Evolutionary conservation across 768 basidiomycete species (phyloP).

Genomic region (Tephrocybe rancida): DNA sequence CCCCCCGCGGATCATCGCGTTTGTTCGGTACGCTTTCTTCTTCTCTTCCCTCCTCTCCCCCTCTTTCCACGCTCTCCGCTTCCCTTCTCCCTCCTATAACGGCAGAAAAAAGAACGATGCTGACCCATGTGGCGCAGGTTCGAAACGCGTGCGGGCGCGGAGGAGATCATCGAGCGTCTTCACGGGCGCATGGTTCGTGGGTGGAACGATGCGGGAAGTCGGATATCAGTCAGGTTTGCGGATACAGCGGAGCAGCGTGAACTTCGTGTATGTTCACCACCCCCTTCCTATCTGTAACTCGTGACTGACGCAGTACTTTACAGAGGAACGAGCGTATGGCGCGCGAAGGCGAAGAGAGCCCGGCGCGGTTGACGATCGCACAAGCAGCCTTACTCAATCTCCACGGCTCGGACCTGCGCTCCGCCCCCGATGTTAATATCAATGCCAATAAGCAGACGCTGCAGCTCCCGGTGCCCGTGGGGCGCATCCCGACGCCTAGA

Average conservation of each 20-base stretch:
- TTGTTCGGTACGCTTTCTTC: slow-evolving; percentile 57
- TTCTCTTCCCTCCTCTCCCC: not conserved
- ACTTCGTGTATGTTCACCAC: slow-evolving; percentile 54
- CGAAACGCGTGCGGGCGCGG: slow-evolving; percentile 70
- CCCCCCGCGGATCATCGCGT: slow-evolving; percentile 80
- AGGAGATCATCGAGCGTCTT: slow-evolving; percentile 77
- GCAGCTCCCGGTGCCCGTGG: not conserved
- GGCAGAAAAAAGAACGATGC: not conserved
- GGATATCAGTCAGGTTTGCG: slow-evolving; percentile 81
- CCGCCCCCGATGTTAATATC: not conserved
- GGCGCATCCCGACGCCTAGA: slow-evolving; percentile 11
- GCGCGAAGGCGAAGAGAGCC: slow-evolving; percentile 65
- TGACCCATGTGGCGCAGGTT: slow-evolving; percentile 43
- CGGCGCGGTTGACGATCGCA: slow-evolving; percentile 71
- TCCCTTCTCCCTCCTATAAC: not conserved
- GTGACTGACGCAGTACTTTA: not conserved
- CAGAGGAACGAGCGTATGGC: slow-evolving; percentile 64
- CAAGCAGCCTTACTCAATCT: slow-evolving; percentile 79
- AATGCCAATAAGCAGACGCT: not conserved
- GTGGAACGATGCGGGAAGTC: slow-evolving; percentile 73
- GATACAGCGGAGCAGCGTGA: slow-evolving; percentile 80
- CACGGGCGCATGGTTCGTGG: slow-evolving; percentile 83
- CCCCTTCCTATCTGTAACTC: not conserved
- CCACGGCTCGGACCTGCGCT: slow-evolving; percentile 61
- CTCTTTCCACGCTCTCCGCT: not conserved